phyloP scores from a whole-genome alignment of 2,329 filamentous ascomycete genomes.

The Verticillium tricorpus region DNA sequence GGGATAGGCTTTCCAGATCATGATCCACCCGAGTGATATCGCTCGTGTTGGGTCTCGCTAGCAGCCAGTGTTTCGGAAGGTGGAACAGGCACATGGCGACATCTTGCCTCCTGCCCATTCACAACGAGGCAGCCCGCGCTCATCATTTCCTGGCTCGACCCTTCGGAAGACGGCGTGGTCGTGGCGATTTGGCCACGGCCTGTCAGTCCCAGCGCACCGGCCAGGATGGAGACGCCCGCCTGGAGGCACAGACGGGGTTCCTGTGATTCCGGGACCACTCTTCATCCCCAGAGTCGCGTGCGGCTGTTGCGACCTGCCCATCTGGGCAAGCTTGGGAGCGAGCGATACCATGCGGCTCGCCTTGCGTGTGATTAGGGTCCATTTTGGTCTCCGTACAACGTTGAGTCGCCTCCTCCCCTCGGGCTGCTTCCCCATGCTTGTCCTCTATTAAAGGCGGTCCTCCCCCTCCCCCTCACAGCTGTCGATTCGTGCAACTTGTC shows the following conservation, averaged over 20 bases:
- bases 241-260: neutral
- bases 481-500: constrained; percentile 7
- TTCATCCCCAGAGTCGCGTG: neutral
- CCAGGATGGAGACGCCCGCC: neutral
- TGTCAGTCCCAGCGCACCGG: neutral
- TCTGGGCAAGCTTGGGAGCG: neutral
- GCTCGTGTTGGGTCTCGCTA: constrained; percentile 1
- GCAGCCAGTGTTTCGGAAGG: neutral
- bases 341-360: neutral
- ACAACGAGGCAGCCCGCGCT: neutral
- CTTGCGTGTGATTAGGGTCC: neutral
- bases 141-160: neutral
- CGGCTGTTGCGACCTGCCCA: neutral
- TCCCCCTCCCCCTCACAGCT: neutral
- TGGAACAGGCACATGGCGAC: neutral
- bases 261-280: neutral
- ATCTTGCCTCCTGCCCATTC: neutral
- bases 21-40: constrained; percentile 5
- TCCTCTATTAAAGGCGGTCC: neutral
- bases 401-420: neutral
- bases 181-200: neutral
- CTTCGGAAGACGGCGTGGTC: neutral
- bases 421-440: neutral
- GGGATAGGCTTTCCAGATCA: neutral
- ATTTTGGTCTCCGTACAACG: neutral